Conservation (phyloP, 805 yeast genomes). For the Teunomyces stri region DNA sequence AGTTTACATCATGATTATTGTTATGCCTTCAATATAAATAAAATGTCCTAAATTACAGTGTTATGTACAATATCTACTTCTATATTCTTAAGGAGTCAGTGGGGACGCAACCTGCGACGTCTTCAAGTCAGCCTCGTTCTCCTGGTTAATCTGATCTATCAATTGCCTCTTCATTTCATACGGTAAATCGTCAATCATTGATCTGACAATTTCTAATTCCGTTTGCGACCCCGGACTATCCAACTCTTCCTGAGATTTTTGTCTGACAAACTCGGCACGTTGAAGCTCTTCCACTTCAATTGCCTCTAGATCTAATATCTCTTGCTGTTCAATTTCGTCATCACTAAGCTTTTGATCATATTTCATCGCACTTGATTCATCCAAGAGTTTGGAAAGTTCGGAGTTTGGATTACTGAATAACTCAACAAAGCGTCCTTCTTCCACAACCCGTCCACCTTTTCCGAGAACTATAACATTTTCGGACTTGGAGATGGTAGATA, state of each 20-base stretch:
- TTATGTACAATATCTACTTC: constrained; percentile 3
- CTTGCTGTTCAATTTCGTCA: constrained; percentile 24
- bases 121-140: neutral
- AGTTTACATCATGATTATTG: neutral
- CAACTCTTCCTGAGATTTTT: constrained; percentile 11
- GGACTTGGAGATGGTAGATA: constrained; percentile 45
- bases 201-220: constrained; percentile 24
- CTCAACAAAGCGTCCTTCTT: constrained; percentile 38
- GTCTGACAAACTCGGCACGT: neutral
- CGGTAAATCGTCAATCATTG: constrained; percentile 38
- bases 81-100: neutral
- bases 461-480: constrained; percentile 44
- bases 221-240: constrained; percentile 15
- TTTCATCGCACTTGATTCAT: constrained; percentile 28
- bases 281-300: constrained; percentile 18
- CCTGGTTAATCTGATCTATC: constrained; percentile 24
- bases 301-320: constrained; percentile 24
- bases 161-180: constrained; percentile 29
- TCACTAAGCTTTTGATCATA: constrained; percentile 18
- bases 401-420: constrained; percentile 41
- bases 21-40: constrained; percentile 1
- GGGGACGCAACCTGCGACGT: neutral
- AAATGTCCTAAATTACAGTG: constrained; percentile 2
- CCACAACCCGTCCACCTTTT: constrained; percentile 40
- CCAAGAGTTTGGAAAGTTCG: constrained; percentile 40